A percentile compares a stretch with the other conserved stretches of the same genome.
Evolutionary conservation across 1,139 yeast genomes (phyloP).

Genomic region (Arxiozyma heterogenica): DNA sequence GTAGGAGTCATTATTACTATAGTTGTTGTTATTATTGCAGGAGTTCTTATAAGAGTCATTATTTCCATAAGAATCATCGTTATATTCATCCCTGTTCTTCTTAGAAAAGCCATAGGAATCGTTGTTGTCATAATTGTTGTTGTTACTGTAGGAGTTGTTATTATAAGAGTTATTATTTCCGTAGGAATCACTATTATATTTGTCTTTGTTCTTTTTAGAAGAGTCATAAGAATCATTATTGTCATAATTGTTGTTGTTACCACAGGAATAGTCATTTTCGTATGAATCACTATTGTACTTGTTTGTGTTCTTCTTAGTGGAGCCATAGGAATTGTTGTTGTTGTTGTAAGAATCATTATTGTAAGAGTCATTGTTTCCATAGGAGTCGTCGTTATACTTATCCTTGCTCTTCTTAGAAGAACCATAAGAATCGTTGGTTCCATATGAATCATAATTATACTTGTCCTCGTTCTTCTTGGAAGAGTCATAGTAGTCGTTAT

Average conservation of each 20-base stretch:
- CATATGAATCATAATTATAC: too few relatives aligned
- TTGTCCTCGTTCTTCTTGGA: constrained; percentile 21
- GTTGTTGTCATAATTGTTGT: constrained; percentile 1
- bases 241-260: constrained; percentile 1
- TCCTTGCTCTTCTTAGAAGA: constrained; percentile 9
- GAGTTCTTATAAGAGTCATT: background rate
- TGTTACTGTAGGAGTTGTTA: constrained; percentile 3
- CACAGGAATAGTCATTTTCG: constrained; percentile 14
- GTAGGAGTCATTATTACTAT: constrained; percentile 15
- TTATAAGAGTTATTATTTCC: constrained; percentile 11
- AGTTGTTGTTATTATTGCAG: background rate
- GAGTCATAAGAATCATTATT: constrained; percentile 14
- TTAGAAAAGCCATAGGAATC: background rate
- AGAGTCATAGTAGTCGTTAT: constrained; percentile 17
- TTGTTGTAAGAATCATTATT: background rate
- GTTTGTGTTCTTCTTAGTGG: too few relatives aligned
- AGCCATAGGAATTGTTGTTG: constrained; percentile 12
- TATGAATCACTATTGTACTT: background rate
- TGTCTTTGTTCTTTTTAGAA: constrained; percentile 8
- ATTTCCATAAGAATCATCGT: constrained; percentile 6
- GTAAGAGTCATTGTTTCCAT: constrained; percentile 7
- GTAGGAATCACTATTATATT: constrained; percentile 6
- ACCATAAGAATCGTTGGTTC: constrained; percentile 23
- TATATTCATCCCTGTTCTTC: background rate
- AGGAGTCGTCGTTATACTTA: background rate